Evolutionary conservation across 2,329 filamentous ascomycete genomes (phyloP).

Genomic region (Malbranchea zuffiana): DNA sequence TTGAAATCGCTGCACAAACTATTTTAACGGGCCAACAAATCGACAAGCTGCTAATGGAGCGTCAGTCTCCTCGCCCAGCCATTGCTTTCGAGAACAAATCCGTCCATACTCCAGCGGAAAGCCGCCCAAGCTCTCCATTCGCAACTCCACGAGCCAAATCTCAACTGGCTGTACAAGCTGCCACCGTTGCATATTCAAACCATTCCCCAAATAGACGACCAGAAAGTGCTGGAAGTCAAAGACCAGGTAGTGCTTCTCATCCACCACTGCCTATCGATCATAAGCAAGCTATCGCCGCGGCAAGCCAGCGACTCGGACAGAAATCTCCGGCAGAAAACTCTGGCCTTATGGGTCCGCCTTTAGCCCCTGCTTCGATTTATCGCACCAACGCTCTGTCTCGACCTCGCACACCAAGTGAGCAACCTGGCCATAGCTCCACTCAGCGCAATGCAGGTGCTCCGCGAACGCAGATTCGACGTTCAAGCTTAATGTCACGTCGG

Average conservation of each 20-base stretch:
- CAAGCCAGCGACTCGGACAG: constrained; percentile 51
- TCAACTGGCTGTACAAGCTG: constrained; percentile 24
- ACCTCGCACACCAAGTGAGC: constrained; percentile 52
- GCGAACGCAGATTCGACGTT: constrained; percentile 31
- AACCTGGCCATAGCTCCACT: constrained; percentile 32
- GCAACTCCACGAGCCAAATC: constrained; percentile 28
- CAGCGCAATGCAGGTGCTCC: constrained; percentile 53
- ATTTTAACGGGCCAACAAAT: constrained; percentile 71
- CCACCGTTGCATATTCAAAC: constrained; percentile 23
- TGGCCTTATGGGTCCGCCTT: constrained; percentile 69
- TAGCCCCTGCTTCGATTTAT: constrained; percentile 66
- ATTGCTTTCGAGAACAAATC: constrained; percentile 27
- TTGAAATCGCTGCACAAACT: constrained; percentile 71
- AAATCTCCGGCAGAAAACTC: constrained; percentile 36
- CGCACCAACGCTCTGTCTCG: constrained; percentile 39
- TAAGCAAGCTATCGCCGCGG: constrained; percentile 72
- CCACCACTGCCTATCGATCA: constrained; percentile 77
- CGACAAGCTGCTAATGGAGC: constrained; percentile 58
- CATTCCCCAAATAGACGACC: constrained; percentile 44
- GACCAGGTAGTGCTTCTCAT: constrained; percentile 39
- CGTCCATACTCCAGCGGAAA: constrained; percentile 12
- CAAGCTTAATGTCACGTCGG: constrained; percentile 47
- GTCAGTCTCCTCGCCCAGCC: constrained; percentile 20
- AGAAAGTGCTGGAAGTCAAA: constrained; percentile 60
- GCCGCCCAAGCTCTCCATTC: constrained; percentile 22